These are phyloP conservation scores for Pseudomicrostroma phylloplanum DNA, from an alignment of 1,284 basidiomycete species.

Conservation along the genomic window DNA sequence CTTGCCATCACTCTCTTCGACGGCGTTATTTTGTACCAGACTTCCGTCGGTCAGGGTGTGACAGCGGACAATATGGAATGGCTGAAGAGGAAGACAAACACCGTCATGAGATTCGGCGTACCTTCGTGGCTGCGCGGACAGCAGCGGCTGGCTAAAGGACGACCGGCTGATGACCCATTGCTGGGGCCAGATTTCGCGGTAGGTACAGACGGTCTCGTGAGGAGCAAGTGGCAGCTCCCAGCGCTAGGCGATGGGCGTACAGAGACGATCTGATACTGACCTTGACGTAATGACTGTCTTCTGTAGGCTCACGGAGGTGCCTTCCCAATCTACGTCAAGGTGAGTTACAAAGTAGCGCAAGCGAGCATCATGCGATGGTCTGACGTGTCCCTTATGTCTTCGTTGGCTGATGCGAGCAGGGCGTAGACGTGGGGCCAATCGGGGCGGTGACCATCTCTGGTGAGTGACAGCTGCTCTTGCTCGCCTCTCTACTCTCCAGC, in stretches of 20 bases:
- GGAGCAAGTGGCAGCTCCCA: neutral
- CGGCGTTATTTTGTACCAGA: neutral
- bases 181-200: constrained; percentile 2
- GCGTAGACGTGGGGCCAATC: neutral
- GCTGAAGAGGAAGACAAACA: neutral
- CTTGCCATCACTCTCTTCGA: neutral
- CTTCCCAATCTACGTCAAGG: neutral
- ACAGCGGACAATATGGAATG: constrained; percentile 1
- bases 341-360: neutral
- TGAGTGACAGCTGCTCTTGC: no score
- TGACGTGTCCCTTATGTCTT: neutral
- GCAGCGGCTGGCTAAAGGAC: neutral
- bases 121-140: neutral
- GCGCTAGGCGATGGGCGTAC: neutral
- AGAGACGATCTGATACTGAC: neutral
- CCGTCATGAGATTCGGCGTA: neutral
- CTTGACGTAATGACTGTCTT: neutral
- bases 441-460: neutral
- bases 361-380: neutral
- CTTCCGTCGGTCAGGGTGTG: neutral
- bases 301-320: constrained; percentile 7
- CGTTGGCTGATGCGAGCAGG: neutral
- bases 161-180: constrained; percentile 1
- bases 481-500: no score
- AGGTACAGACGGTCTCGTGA: neutral